Base-by-base conservation (phyloP, 2,329 filamentous ascomycete species). In the Claviceps maximensis region DNA sequence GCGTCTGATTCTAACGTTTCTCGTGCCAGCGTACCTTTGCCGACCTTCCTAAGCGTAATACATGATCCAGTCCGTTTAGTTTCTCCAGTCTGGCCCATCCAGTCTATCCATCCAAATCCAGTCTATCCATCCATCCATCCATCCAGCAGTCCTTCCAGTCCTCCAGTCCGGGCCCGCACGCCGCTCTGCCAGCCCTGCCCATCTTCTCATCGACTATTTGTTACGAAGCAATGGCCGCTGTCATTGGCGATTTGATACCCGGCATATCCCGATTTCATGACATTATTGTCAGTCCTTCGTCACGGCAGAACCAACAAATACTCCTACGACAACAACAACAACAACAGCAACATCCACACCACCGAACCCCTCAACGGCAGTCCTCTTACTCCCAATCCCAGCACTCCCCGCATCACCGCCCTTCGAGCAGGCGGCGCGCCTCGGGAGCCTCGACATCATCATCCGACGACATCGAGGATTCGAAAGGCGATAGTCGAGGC, bases 171-270 rank as follows among this genome's bases (percentile, higher is more conserved):
- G 45, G 31, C 45, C 27, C 45, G 27, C 45, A 47, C 27, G 45
- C 29, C 45, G 17, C n/a, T 21, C n/a, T 49, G 3, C 38, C 23
- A 42, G 47, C 38, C 38, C 47, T 31, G 48, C 38, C 33, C 25
- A 23, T 51, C 21, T 49, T 50, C 45, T 52, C 53, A 53, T n/a
- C 44, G 44, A 27, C 17, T 25, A 29, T 29, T 33, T 47, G 52
- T 25, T 55, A 57, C 65, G 62, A 72, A 73, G 75, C 68, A 71
- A 83, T 84, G 80, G 80, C 79, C 64, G 74, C 79, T 69, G 68
- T 83, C 69, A 77, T 83, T 61, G 78, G 78, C 68, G 87, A 91
- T 74, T 83, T 83, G 73, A 81, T 83, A 71, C 79, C 86, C 69
- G 83, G 88, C 71, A 76, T 83, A 61, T 76, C 80, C 62, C 79